phyloP scores from a whole-genome alignment of 2,329 filamentous ascomycete genomes.

The Venturia nashicola region DNA sequence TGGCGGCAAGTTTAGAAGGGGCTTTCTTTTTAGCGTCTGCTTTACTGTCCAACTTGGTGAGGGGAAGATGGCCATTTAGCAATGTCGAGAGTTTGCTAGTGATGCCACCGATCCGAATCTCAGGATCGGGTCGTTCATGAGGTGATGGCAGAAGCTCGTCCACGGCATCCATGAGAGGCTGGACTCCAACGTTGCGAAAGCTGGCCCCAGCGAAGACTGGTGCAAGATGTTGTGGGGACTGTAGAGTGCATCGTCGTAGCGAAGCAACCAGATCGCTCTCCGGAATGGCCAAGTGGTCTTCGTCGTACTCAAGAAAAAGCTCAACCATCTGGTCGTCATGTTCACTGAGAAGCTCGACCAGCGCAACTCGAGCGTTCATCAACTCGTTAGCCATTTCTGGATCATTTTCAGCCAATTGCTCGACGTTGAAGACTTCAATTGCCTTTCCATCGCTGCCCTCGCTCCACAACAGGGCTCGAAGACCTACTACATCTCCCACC shows the following conservation, averaged over 20 bases:
- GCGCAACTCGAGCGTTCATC: constrained; percentile 58
- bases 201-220: constrained; percentile 87
- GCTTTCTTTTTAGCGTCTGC: constrained; percentile 11
- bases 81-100: constrained; percentile 41
- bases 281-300: constrained; percentile 58
- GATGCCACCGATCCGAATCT: constrained; percentile 54
- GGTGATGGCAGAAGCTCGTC: constrained; percentile 80
- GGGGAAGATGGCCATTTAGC: constrained; percentile 23
- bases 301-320: constrained; percentile 64
- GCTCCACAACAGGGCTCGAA: constrained; percentile 64
- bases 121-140: constrained; percentile 63
- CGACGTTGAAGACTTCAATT: constrained; percentile 43
- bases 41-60: constrained; percentile 11
- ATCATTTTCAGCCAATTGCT: constrained; percentile 40
- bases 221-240: constrained; percentile 58
- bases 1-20: not conserved
- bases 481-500: constrained; percentile 69
- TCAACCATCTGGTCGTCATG: constrained; percentile 81
- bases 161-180: constrained; percentile 80
- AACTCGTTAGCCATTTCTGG: constrained; percentile 50
- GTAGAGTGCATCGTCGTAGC: constrained; percentile 58
- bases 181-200: constrained; percentile 86
- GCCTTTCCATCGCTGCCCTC: constrained; percentile 52
- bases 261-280: constrained; percentile 56
- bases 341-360: constrained; percentile 78